Evolutionary conservation across 2,329 filamentous ascomycete genomes (phyloP), one percentile per base, ranked within the genome.

Genomic region (Cladorrhinum sp.): DNA sequence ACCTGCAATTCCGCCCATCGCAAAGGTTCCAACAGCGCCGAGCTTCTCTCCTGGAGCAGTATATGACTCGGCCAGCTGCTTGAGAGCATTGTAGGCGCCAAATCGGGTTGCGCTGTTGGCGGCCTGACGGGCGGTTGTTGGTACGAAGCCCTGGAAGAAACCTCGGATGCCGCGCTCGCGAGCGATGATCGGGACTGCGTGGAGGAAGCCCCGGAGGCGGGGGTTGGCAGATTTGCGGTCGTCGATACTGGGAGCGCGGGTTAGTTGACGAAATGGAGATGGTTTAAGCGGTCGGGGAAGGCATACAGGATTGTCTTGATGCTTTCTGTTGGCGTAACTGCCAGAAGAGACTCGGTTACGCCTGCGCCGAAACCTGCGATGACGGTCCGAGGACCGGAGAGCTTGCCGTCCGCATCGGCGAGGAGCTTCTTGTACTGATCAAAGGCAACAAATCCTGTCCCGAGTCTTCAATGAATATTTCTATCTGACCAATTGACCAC

Each of bases 101-200:
- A 99, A 99, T 16, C 95, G 86, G 1, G 91, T 90, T 1, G 95
- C 95, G 50, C 89, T 93, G 78, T 99, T 99, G 68, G 95, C 93
- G 12, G 93, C 92, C 76, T 99, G 95, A 55, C 95, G 85, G 22
- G 93, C 92, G 3, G 95, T 98, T 1, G 95, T 99, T 0, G 95
- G 95, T 8, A 96, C 87, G 70, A 99, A 95, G 23, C 95, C 95
- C 74, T 98, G 92, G 83, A 99, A 96, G 81, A 99, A 98, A 53
- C 93, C 95, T 36, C 89, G 84, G 38, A 97, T 72, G 23, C 95
- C 95, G 69, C 93, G 88, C 74, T 99, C 95, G 64, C 89, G 86
- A 41, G 87, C 88, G 64, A 99, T 98, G 61, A 98, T 84, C 57
- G 85, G 87, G 13, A 92, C 90, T 55, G 93, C 95, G 74, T 98